These are phyloP conservation scores for Aspergillus sp. DNA, from an alignment of 2,329 filamentous ascomycete genomes.

Conservation along the genomic window DNA sequence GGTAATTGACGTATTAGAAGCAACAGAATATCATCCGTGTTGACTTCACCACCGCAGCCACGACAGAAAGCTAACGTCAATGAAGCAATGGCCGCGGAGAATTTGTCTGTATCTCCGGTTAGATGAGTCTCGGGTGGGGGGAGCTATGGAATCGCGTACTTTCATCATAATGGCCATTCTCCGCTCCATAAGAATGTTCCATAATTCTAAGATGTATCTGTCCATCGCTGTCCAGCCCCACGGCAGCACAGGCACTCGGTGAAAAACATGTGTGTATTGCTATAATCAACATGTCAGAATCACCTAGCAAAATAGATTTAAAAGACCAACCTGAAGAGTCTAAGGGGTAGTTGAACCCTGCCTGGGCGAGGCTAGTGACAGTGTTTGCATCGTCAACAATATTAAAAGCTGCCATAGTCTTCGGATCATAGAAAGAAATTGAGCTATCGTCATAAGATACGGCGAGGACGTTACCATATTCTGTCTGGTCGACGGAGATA, in stretches of 20 bases:
- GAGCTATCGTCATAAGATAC: slow-evolving; percentile 78
- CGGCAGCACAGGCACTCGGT: slow-evolving; percentile 44
- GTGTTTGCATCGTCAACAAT: slow-evolving; percentile 63
- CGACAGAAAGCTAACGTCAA: slow-evolving; percentile 57
- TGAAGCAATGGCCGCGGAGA: slow-evolving; percentile 58
- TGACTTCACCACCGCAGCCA: slow-evolving; percentile 48
- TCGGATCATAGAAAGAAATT: slow-evolving; percentile 75
- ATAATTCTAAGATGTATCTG: slow-evolving; percentile 40
- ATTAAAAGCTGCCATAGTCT: slow-evolving; percentile 68
- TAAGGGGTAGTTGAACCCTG: slow-evolving; percentile 71
- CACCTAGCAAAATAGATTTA: not conserved
- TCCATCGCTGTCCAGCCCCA: slow-evolving; percentile 39
- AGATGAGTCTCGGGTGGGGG: not conserved
- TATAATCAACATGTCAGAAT: slow-evolving; percentile 19
- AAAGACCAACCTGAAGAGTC: slow-evolving; percentile 58
- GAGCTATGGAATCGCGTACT: slow-evolving; percentile 27
- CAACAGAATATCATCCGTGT: slow-evolving; percentile 71
- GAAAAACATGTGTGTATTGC: slow-evolving; percentile 43
- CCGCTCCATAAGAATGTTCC: slow-evolving; percentile 42
- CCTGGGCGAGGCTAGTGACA: slow-evolving; percentile 71
- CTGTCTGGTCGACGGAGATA: slow-evolving; percentile 66
- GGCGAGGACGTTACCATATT: slow-evolving; percentile 70
- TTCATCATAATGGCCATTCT: slow-evolving; percentile 37
- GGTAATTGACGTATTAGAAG: slow-evolving; percentile 56
- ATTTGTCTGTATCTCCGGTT: slow-evolving; percentile 31